Base-by-base conservation (phyloP, 148 eudicot species). In the Hydrangea macrophylla region DNA sequence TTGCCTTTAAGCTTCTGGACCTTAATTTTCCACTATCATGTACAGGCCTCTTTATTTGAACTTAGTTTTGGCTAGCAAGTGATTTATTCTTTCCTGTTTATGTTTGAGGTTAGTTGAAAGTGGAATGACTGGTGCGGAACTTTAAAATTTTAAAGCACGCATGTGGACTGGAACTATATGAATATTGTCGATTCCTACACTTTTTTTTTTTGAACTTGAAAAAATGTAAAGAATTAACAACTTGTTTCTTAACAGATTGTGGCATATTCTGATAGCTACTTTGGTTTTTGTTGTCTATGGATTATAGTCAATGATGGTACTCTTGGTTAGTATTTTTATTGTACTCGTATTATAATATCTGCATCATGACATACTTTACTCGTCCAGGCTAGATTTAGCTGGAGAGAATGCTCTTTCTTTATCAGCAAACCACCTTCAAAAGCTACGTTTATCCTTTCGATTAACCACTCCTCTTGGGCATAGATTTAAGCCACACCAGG, bases 371-470 rank as follows among this genome's bases (percentile, higher is more conserved):
- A 1, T 36, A 31, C 12, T 51, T 68, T 33, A 3, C n/a, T 39
- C 32, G 27, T 61, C 69, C 85, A 94, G 97, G 82, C 77, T 94
- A 71, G 86, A 84, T 76, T 81, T 90, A 76, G 76, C 83, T 58
- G 80, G 79, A 54, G 78, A 79, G 54, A 82, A 76, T 75, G 80
- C 79, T 60, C 55, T 90, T 78, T 74, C 97, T 55, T 73, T 94
- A 69, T 86, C 88, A 54, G 98, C 98, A 62, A 94, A 86, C 73
- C 98, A 94, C 73, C 90, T 94, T 28, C 97, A 90, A 78, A 90
- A 94, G 86, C 74, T 94, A 82, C 90, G 81, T 31, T 53, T 94
- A 74, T 83, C 92, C 50, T 88, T 94, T 78, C 80, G 78, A 69
- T 76, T 94, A 79, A 70, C 84, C 30, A 80, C 92, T 44, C 96